Base-by-base conservation (phyloP, 2,329 filamentous ascomycete genomes). In the Aphanocladium album region DNA sequence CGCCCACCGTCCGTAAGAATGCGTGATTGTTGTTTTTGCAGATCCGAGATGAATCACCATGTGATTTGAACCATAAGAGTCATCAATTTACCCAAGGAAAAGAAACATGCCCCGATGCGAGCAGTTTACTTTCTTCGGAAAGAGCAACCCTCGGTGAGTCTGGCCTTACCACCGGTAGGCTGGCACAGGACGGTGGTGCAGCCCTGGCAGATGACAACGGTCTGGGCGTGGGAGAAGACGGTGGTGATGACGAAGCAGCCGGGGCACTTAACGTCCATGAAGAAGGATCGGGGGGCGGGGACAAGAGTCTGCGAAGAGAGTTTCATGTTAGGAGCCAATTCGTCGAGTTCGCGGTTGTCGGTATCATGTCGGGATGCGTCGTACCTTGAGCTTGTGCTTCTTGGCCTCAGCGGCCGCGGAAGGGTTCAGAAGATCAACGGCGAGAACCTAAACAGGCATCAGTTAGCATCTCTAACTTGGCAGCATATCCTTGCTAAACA, bases 241-340 rank as follows among this genome's bases (percentile, higher is more conserved):
- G 95, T 99, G 80, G 95, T 99, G 88, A 99, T 99, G 81, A 93
- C 97, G 89, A 98, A 99, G 91, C 95, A 99, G 76, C 95, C 95
- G 79, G 95, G 95, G 90, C 95, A 99, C 90, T 99, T 99, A 86
- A 99, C 95, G 79, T 99, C 95, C 95, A 99, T 99, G 91, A 99
- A 99, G 90, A 98, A 99, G 71, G 93, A 98, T 80, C 95, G 91
- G 75, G 95, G 95, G 70, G 87, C 89, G 74, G 95, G 95, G 78
- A 99, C 95, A 74, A 99, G 90, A 71, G 86, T 92, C 92, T 96
- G 70, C 45, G 33, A 11, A 30, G 8, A 43, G 16, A 50, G 35
- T 16, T 41, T 19, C 3, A 43, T 57, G 61, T 65, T 62, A 66
- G 67, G 49, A 63, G 69, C 64, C 52, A 19, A 51, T 63, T 61